phyloP scores from a whole-genome alignment of 805 yeast genomes.

The Pichia gijzeniarum region DNA sequence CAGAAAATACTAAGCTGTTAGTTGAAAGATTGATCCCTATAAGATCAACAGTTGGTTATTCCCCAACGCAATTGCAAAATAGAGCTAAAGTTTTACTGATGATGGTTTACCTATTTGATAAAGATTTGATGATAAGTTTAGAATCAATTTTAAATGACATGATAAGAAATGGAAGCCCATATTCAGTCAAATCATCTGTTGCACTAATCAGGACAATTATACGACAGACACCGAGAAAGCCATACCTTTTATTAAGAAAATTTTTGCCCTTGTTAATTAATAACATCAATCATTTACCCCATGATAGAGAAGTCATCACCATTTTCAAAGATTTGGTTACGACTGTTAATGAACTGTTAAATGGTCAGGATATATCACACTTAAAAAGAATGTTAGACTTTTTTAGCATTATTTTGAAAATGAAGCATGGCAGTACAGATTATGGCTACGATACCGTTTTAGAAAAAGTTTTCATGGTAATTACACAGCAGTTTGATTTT shows the following conservation, averaged over 20 bases:
- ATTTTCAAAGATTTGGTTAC: constrained; percentile 15
- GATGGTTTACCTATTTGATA: constrained; percentile 25
- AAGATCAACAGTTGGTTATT: constrained; percentile 25
- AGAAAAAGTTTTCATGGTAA: constrained; percentile 1
- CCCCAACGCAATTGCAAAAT: constrained; percentile 22
- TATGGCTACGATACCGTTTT: not conserved
- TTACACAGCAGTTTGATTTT: constrained; percentile 7
- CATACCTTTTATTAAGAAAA: constrained; percentile 16
- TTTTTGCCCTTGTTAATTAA: constrained; percentile 14
- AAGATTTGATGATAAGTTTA: constrained; percentile 22
- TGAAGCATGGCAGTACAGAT: constrained; percentile 5
- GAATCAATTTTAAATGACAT: constrained; percentile 18
- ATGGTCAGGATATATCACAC: constrained; percentile 10
- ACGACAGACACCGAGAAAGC: constrained; percentile 12
- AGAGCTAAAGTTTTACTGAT: constrained; percentile 27
- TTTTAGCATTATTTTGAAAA: constrained; percentile 11
- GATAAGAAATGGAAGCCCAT: constrained; percentile 10
- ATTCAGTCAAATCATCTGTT: constrained; percentile 8
- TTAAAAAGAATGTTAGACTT: constrained; percentile 13
- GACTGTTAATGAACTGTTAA: constrained; percentile 6
- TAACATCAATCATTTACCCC: constrained; percentile 12
- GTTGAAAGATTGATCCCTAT: constrained; percentile 32
- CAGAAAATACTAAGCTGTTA: constrained; percentile 15
- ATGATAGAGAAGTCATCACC: constrained; percentile 5
- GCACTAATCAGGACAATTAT: constrained; percentile 9